Base-by-base conservation (phyloP, 2,329 filamentous ascomycete species). In the Penicillium corylophilum region DNA sequence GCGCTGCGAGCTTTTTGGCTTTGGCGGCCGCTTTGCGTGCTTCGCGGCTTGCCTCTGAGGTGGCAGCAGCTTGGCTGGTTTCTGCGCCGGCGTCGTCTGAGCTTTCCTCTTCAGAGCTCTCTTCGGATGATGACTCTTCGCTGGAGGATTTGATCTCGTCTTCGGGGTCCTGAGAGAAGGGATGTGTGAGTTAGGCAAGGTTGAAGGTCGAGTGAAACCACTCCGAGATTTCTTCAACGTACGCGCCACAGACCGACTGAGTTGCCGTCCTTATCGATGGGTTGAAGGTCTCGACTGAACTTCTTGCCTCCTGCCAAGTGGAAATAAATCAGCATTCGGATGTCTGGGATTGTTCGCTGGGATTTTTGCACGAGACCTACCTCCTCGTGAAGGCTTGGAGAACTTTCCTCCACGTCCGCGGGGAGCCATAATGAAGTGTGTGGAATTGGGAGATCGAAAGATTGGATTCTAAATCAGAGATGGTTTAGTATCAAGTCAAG, bases 361-460 rank as follows among this genome's bases (percentile, higher is more conserved):
- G 10, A 42, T 8, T 42, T 44, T 18, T 40, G 50, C 54, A 60
- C 82, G 64, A 53, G 46, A 60, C 43, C 57, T 76, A 93, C 93
- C 92, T 81, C 93, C 93, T 76, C 93, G 83, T 64, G 90, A 91
- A 62, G 88, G 90, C 79, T 96, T 97, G 78, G 85, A 89, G 74
- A 93, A 96, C 77, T 97, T 97, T 75, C 92, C 90, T 66, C 88
- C 91, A 70, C 92, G 88, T 64, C 90, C 91, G 70, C 90, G 71
- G 53, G 73, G 74, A 36, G 74, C 64, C 74, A 77, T 77, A 24
- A 52, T 62, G 51, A 51, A 46, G 20, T 36, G 44, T 41, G 23
- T 18, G 35, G 46, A 33, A 47, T 3, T 10, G 1, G 8, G 26
- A 9, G 12, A 28, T 28, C 26, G 7, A 28, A 10, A 28, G 26